Base-by-base conservation (phyloP, 2,329 filamentous ascomycete genomes). In the Neofusicoccum sp. region DNA sequence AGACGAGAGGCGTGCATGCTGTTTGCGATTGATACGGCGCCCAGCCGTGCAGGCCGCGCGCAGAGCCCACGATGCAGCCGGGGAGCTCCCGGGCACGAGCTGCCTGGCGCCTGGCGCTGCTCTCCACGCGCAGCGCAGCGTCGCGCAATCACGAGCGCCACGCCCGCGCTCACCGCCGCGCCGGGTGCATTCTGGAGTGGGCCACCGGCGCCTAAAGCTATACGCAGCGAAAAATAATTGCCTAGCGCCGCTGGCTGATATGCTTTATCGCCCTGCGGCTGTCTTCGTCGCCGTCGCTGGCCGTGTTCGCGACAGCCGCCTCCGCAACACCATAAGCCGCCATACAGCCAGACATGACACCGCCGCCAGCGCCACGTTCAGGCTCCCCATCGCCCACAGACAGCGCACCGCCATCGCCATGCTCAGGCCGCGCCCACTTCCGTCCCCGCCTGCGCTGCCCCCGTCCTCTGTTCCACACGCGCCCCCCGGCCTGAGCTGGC, bases 401-500 rank as follows among this genome's bases (percentile, higher is more conserved):
- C 36, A 36, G 36, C 51, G 49, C 36, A 2, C 8, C 49, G 49
- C 51, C 24, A 20, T 14, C 33, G 16, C 38, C 8, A 30, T 6
- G 6, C 16, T 12, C 48, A 2, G 3, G 14, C n/a, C 20, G 20
- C n/a, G 7, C 51, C n/a, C 36, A 31, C 6, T 41, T 28, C 43
- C 51, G 6, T 40, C 36, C 31, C 51, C 51, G 36, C 51, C 16
- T 28, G 7, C 34, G 12, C 34, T 28, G 38, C 31, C 47, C 12
- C 47, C 47, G 16, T 16, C 47, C n/a, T 54, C 51, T 38, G 36
- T 54, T 34, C 24, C 26, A n/a, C 12, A 33, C 28, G 24, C 51
- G 51, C 49, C 49, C 14, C 49, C 49, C 49, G 49, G 49, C 49
- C 36, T 41, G 49, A 54, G 49, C 49, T 54, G 49, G 49, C 51